Conservation (phyloP, 768 basidiomycete species). For the Lactarius evosmus region DNA sequence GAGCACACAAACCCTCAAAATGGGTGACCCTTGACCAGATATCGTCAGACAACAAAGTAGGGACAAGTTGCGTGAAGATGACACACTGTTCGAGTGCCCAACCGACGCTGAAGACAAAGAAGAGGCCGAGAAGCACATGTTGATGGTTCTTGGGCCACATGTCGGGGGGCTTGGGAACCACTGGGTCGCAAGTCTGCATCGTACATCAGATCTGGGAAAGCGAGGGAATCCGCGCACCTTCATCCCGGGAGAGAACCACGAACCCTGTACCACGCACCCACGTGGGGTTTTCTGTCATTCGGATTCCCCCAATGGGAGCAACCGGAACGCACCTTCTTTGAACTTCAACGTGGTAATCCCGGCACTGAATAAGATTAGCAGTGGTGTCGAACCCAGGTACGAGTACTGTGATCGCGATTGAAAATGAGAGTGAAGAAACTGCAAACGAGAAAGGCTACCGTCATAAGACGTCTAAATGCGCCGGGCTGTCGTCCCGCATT, state of each 20-base stretch:
- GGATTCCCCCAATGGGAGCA: background rate
- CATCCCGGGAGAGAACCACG: constrained; percentile 36
- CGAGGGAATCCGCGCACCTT: constrained; percentile 32
- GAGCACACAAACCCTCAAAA: constrained; percentile 58
- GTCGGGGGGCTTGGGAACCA: constrained; percentile 54
- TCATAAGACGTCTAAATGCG: constrained; percentile 87
- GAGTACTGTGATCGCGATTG: constrained; percentile 52
- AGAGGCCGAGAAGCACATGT: constrained; percentile 62
- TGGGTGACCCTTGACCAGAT: constrained; percentile 60
- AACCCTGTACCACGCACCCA: constrained; percentile 22
- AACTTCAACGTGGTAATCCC: constrained; percentile 66
- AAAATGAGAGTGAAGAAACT: constrained; percentile 1
- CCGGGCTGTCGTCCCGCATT: constrained; percentile 73
- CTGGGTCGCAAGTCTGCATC: constrained; percentile 33
- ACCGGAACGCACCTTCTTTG: constrained; percentile 53
- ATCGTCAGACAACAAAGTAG: constrained; percentile 6
- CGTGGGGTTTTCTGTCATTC: background rate
- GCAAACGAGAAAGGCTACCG: constrained; percentile 46
- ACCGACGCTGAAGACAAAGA: constrained; percentile 65
- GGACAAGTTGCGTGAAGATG: background rate
- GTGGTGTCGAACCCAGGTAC: constrained; percentile 67
- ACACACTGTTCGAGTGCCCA: constrained; percentile 79
- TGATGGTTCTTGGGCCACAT: constrained; percentile 47
- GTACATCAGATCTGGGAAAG: background rate
- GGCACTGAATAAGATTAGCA: constrained; percentile 62